Conservation (phyloP, 2,329 filamentous ascomycete genomes). For the Fusarium tupiense region DNA sequence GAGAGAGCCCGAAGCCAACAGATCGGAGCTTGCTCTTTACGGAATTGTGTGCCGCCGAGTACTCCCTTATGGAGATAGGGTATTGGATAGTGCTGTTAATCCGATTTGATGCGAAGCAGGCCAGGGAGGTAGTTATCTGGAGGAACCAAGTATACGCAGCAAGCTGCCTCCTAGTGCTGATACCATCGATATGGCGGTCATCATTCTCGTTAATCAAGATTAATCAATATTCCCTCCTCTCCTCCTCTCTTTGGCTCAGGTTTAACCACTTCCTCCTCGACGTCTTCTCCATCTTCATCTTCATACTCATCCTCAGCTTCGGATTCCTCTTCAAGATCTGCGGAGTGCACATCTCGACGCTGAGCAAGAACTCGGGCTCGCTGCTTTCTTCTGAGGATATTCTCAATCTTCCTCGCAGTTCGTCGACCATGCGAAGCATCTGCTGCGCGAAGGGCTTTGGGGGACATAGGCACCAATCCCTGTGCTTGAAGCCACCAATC, state of each 20-base stretch:
- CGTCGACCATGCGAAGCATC: conserved; percentile 5
- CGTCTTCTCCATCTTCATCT: neutral
- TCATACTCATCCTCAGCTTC: conserved; percentile 4
- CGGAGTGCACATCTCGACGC: neutral
- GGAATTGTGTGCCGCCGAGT: neutral
- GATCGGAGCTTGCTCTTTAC: neutral
- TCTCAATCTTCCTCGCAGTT: neutral
- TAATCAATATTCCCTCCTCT: conserved; percentile 29
- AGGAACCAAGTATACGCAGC: neutral
- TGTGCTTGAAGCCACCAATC: conserved; percentile 52
- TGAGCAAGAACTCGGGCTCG: neutral
- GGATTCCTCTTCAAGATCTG: neutral
- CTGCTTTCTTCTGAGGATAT: conserved; percentile 8
- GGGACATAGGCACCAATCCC: conserved; percentile 28
- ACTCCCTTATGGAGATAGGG: neutral
- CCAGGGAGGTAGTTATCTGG: neutral
- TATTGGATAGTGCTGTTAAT: neutral
- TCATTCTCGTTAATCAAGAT: neutral
- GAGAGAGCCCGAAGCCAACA: neutral
- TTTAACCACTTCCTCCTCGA: neutral
- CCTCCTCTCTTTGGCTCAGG: neutral
- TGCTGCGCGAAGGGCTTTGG: neutral
- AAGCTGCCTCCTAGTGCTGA: neutral
- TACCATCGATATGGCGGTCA: neutral
- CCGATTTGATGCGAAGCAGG: neutral